Percentiles rank a stretch among this genome's conserved stretches.
These are phyloP conservation scores for Pseudogymnoascus pannorum DNA, from an alignment of 2,329 filamentous ascomycete genomes.

Conservation along the genomic window DNA sequence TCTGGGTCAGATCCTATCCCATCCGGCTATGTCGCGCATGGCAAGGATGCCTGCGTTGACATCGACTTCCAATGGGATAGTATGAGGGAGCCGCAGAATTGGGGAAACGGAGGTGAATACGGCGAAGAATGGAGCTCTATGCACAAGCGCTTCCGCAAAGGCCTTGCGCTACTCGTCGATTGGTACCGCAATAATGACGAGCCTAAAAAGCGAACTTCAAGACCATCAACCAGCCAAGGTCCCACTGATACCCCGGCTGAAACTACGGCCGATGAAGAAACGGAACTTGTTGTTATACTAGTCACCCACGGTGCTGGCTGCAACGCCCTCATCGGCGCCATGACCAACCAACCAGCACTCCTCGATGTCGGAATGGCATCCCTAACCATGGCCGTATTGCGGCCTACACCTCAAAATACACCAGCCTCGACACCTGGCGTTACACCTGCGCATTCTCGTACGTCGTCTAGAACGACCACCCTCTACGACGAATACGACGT, in stretches of 20 bases:
- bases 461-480: conserved; percentile 32
- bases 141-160: conserved; percentile 81
- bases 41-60: conserved; percentile 73
- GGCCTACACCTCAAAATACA: conserved; percentile 27
- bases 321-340: conserved; percentile 86
- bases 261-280: conserved; percentile 52
- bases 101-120: conserved; percentile 81
- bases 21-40: conserved; percentile 80
- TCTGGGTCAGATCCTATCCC: conserved; percentile 77
- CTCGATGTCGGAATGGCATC: conserved; percentile 87
- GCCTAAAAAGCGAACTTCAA: conserved; percentile 45
- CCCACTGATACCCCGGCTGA: conserved; percentile 31
- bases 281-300: conserved; percentile 74
- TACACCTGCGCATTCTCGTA: conserved; percentile 33
- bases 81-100: conserved; percentile 66
- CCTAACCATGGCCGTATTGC: conserved; percentile 76
- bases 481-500: conserved; percentile 64
- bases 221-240: conserved; percentile 32
- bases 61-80: conserved; percentile 98
- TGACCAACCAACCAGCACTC: conserved; percentile 85
- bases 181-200: conserved; percentile 65
- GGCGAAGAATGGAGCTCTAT: conserved; percentile 95
- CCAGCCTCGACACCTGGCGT: conserved; percentile 17
- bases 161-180: conserved; percentile 68
- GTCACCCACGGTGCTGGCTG: conserved; percentile 94